phyloP scores from a whole-genome alignment of 2,329 filamentous ascomycete genomes.

The Macrophomina phaseolina region DNA sequence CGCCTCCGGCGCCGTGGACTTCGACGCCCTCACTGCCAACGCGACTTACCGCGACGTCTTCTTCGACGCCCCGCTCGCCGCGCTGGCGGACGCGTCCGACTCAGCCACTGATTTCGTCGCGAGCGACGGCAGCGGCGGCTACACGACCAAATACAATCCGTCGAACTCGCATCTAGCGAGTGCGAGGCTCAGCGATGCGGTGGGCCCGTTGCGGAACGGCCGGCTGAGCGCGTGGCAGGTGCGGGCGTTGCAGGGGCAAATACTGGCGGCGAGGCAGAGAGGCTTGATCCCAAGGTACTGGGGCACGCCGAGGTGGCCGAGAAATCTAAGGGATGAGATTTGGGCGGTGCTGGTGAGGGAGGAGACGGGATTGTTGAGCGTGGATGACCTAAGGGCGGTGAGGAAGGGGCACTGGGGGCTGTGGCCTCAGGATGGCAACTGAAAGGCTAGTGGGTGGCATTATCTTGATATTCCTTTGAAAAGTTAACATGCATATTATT shows the following conservation, averaged over 20 bases:
- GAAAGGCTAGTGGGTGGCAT: too few relatives aligned
- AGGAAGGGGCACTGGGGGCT: neutral
- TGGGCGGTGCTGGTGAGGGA: constrained; percentile 61
- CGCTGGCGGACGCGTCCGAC: constrained; percentile 37
- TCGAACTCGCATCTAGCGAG: constrained; percentile 72
- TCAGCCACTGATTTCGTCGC: too few relatives aligned
- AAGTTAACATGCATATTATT: too few relatives aligned
- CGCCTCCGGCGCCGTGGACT: constrained; percentile 58
- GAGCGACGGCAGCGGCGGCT: too few relatives aligned
- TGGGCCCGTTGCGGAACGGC: constrained; percentile 52
- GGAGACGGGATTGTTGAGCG: constrained; percentile 62
- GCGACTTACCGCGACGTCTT: constrained; percentile 57
- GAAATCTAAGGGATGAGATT: constrained; percentile 58
- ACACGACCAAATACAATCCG: constrained; percentile 57
- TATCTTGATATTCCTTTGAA: too few relatives aligned
- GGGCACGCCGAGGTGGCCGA: constrained; percentile 62
- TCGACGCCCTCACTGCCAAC: constrained; percentile 39
- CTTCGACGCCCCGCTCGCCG: constrained; percentile 57
- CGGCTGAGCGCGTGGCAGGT: constrained; percentile 55
- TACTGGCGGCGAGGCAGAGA: constrained; percentile 55
- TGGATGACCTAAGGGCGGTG: constrained; percentile 56
- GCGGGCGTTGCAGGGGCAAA: constrained; percentile 56
- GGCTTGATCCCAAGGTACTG: constrained; percentile 64
- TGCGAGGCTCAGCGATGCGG: constrained; percentile 59
- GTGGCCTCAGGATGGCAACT: neutral